These are phyloP conservation scores for Pisolithus thermaeus DNA, from an alignment of 1,284 basidiomycete genomes.

Conservation along the genomic window DNA sequence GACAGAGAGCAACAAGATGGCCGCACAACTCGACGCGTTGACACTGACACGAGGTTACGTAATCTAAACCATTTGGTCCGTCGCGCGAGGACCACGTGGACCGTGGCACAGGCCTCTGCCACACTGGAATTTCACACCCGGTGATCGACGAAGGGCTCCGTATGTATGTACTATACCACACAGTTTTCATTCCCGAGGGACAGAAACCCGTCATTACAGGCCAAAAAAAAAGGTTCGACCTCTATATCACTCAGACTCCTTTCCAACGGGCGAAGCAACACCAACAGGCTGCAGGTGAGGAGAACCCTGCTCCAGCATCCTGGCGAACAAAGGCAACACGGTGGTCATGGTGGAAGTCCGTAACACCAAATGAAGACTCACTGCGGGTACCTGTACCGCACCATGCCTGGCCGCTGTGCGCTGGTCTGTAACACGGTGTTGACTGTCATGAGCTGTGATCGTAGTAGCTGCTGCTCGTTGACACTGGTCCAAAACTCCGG, in stretches of 20 bases:
- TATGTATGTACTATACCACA: too few species aligned
- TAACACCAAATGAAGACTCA: slow-evolving; percentile 34
- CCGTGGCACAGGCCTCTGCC: too few species aligned
- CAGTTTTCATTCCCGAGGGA: too few species aligned
- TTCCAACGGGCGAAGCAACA: slow-evolving; percentile 18
- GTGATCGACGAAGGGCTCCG: too few species aligned
- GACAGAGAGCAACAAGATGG: too few species aligned
- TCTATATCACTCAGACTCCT: slow-evolving; percentile 7
- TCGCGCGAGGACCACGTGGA: too few species aligned
- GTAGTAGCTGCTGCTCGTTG: slow-evolving; percentile 51
- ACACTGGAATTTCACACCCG: too few species aligned
- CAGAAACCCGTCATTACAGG: too few species aligned
- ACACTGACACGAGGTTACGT: too few species aligned
- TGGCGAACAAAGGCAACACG: slow-evolving; percentile 5
- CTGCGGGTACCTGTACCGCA: slow-evolving; percentile 65
- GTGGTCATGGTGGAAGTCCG: neutral
- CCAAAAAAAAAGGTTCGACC: slow-evolving; percentile 3
- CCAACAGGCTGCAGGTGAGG: slow-evolving; percentile 28
- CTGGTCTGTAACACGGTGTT: slow-evolving; percentile 40
- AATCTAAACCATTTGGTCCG: too few species aligned
- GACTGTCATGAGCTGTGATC: slow-evolving; percentile 41
- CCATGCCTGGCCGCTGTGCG: slow-evolving; percentile 48
- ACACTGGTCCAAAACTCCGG: slow-evolving; percentile 45
- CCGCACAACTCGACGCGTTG: too few species aligned
- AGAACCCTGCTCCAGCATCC: slow-evolving; percentile 26